A percentile compares a stretch with the other conserved stretches of the same genome.
Evolutionary conservation across 495 filamentous ascomycete genomes (phyloP).

Genomic region (Penicillium steckii): DNA sequence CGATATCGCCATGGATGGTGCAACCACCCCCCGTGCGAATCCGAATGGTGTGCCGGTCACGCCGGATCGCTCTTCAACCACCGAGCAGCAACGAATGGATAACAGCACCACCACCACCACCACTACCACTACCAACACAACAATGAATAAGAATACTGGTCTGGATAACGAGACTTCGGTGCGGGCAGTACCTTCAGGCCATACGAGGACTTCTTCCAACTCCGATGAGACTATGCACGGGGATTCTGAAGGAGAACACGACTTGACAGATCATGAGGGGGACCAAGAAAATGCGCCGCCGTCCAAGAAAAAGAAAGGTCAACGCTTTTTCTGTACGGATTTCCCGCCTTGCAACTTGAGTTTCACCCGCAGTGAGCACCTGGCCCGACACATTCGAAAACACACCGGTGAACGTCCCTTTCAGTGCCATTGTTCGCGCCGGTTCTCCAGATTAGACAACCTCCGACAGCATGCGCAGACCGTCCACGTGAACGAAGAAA

Average conservation of each 20-base stretch:
- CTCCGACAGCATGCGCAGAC: constrained; percentile 96
- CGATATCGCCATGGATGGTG: constrained; percentile 51
- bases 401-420: constrained; percentile 97
- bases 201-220: constrained; percentile 34
- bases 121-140: too few relatives aligned
- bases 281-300: constrained; percentile 65
- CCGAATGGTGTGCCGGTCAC: constrained; percentile 37
- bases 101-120: too few relatives aligned
- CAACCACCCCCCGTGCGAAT: constrained; percentile 60
- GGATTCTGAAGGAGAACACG: constrained; percentile 71
- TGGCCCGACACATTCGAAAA: constrained; percentile 95
- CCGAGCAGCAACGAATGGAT: constrained; percentile 21
- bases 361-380: constrained; percentile 94
- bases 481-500: constrained; percentile 96
- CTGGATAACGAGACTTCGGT: constrained; percentile 11
- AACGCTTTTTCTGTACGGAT: constrained; percentile 96
- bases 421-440: constrained; percentile 91
- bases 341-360: constrained; percentile 93
- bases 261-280: constrained; percentile 73
- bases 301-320: constrained; percentile 93
- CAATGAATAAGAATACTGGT: constrained; percentile 11
- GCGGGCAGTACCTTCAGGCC: constrained; percentile 13
- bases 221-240: constrained; percentile 75
- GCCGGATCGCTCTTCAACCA: constrained; percentile 28
- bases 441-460: constrained; percentile 97